Percentiles rank a stretch among this genome's conserved stretches.
These are phyloP conservation scores for Boeremia exigua DNA, from an alignment of 2,329 filamentous ascomycete genomes.

Conservation along the genomic window DNA sequence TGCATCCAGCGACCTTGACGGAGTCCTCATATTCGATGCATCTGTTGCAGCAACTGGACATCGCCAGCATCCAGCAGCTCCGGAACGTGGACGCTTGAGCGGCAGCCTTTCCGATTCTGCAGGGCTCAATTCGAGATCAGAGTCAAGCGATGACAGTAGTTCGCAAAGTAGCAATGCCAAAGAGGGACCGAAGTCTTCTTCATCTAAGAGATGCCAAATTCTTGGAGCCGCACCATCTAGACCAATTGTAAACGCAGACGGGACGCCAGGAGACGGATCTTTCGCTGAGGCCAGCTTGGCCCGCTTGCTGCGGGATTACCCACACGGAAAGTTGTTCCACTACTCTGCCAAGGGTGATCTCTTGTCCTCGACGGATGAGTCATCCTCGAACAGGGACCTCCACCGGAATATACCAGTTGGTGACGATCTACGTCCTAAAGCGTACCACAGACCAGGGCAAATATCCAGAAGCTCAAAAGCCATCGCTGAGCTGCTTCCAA, in stretches of 20 bases:
- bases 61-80: conserved; percentile 13
- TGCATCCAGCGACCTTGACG: conserved; percentile 41
- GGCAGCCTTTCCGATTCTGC: conserved; percentile 10
- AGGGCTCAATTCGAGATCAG: conserved; percentile 16
- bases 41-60: conserved; percentile 34
- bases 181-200: neutral
- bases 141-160: conserved; percentile 26
- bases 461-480: conserved; percentile 49
- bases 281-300: conserved; percentile 31
- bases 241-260: conserved; percentile 1
- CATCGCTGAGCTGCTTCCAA: conserved; percentile 58
- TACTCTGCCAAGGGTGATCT: conserved; percentile 22
- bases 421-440: neutral
- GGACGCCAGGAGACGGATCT: neutral
- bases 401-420: neutral
- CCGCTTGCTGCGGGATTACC: conserved; percentile 31
- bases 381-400: conserved; percentile 5
- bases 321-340: conserved; percentile 37
- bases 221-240: conserved; percentile 28
- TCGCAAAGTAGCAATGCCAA: conserved; percentile 5
- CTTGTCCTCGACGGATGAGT: conserved; percentile 31
- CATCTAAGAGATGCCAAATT: conserved; percentile 30
- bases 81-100: conserved; percentile 4
- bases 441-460: neutral
- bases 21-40: conserved; percentile 44